phyloP scores from a whole-genome alignment of 1,284 basidiomycete genomes.

The Thelephora terrestris region DNA sequence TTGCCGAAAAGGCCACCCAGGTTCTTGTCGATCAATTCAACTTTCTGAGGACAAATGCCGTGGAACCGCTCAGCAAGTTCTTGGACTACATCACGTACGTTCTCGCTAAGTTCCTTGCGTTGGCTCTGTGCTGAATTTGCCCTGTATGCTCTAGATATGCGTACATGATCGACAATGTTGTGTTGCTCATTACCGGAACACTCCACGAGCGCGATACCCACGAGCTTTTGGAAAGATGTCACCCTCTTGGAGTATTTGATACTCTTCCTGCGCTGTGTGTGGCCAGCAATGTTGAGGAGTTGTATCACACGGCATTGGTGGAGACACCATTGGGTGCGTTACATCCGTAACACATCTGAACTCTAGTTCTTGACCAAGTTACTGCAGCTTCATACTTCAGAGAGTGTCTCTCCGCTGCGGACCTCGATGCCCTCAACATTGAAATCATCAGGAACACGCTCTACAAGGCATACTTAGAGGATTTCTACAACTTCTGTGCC shows the following conservation, averaged over 20 bases:
- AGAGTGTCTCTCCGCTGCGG: conserved; percentile 88
- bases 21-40: conserved; percentile 97
- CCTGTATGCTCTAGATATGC: conserved; percentile 56
- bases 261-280: conserved; percentile 99
- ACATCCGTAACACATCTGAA: neutral
- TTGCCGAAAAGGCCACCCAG: conserved; percentile 92
- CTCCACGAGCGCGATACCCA: conserved; percentile 97
- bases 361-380: conserved; percentile 5
- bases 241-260: conserved; percentile 95
- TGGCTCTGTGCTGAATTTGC: conserved; percentile 4
- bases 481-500: conserved; percentile 83
- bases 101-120: neutral
- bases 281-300: conserved; percentile 97
- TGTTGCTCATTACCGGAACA: conserved; percentile 95
- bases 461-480: conserved; percentile 98
- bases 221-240: conserved; percentile 93
- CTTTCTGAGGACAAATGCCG: conserved; percentile 85
- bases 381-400: conserved; percentile 89
- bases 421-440: conserved; percentile 98
- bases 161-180: conserved; percentile 99
- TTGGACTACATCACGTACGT: conserved; percentile 94
- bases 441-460: conserved; percentile 99
- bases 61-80: conserved; percentile 86
- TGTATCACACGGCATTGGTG: conserved; percentile 94
- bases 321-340: conserved; percentile 89